Conservation (phyloP, 2,329 filamentous ascomycete genomes). For the Cytospora mali region DNA sequence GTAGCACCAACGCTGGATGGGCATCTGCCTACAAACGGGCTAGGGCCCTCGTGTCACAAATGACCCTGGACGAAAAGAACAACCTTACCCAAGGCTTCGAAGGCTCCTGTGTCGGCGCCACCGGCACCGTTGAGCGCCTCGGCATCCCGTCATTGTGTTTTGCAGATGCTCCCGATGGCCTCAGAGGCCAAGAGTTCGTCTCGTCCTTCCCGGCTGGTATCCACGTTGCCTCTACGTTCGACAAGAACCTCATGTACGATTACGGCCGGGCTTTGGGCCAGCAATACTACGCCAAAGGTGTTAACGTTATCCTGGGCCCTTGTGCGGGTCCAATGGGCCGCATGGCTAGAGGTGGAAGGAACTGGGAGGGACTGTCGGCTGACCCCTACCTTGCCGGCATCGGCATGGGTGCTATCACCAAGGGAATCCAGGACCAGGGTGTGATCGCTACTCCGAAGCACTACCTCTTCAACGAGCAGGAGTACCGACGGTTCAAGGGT, state of each 20-base stretch:
- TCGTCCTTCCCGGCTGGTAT: slow-evolving; percentile 66
- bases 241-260: slow-evolving; percentile 64
- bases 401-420: slow-evolving; percentile 58
- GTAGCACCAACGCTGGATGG: slow-evolving; percentile 38
- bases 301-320: slow-evolving; percentile 68
- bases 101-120: slow-evolving; percentile 39
- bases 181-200: slow-evolving; percentile 40
- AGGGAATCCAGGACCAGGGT: slow-evolving; percentile 69
- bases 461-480: slow-evolving; percentile 57
- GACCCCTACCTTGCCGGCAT: slow-evolving; percentile 64
- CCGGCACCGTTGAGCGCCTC: slow-evolving; percentile 39
- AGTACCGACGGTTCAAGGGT: slow-evolving; percentile 49
- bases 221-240: slow-evolving; percentile 72
- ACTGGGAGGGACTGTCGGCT: slow-evolving; percentile 55
- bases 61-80: slow-evolving; percentile 45
- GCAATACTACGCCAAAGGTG: slow-evolving; percentile 69
- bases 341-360: slow-evolving; percentile 61
- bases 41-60: slow-evolving; percentile 39
- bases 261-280: slow-evolving; percentile 69
- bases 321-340: slow-evolving; percentile 63
- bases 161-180: slow-evolving; percentile 44
- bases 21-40: slow-evolving; percentile 40
- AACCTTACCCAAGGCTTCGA: slow-evolving; percentile 43
- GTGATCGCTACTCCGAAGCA: slow-evolving; percentile 74
- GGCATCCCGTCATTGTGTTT: slow-evolving; percentile 47